Conservation (phyloP, 257 asterid species). For the Henckelia pumila region DNA sequence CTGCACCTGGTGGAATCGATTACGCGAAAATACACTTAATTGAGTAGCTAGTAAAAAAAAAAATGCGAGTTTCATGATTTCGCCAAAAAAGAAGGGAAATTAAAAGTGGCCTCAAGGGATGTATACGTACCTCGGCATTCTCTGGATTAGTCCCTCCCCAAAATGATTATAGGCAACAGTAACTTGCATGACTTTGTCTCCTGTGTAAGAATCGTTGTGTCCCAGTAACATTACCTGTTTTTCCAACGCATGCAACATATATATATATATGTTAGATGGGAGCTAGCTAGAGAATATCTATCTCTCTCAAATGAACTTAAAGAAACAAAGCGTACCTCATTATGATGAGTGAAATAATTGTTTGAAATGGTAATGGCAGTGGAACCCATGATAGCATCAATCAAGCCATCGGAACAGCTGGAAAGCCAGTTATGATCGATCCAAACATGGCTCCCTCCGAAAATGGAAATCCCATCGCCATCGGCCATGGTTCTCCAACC, state of each 20-base stretch:
- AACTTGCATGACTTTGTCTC: conserved; percentile 47
- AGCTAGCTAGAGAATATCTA: too few species aligned
- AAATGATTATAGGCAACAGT: conserved; percentile 54
- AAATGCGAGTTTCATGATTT: neutral
- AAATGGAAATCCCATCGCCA: conserved; percentile 83
- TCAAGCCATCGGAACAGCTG: conserved; percentile 78
- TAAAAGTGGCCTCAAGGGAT: neutral
- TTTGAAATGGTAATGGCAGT: conserved; percentile 89
- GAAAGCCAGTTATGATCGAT: conserved; percentile 78
- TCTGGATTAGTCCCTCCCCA: conserved; percentile 45
- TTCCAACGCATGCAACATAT: neutral
- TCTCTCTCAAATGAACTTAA: too few species aligned
- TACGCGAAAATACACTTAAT: neutral
- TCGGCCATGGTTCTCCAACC: conserved; percentile 92
- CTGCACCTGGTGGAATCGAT: conserved; percentile 57
- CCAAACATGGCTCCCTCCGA: conserved; percentile 80
- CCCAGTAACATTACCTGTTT: conserved; percentile 43
- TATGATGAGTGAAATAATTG: conserved; percentile 78
- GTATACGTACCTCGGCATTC: conserved; percentile 55
- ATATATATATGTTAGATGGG: neutral
- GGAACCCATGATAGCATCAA: conserved; percentile 84
- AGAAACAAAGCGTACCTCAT: conserved; percentile 82
- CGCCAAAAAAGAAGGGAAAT: neutral
- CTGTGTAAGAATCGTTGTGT: conserved; percentile 38
- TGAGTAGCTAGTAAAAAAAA: too few species aligned